These are phyloP conservation scores for Jatropha multifida DNA, from an alignment of 441 rosid genomes.

Conservation along the genomic window DNA sequence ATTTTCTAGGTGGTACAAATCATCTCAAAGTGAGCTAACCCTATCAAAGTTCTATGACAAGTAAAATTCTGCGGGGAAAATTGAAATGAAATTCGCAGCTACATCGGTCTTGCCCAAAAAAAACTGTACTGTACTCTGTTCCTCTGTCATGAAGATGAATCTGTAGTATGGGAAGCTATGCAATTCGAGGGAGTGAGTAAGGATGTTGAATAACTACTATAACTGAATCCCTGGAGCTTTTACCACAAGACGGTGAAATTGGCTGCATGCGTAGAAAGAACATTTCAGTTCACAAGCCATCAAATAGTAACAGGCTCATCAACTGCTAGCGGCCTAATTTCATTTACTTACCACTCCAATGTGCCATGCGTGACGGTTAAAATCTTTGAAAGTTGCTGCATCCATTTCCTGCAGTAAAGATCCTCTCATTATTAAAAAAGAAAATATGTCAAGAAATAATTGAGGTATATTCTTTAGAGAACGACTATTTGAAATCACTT, in stretches of 20 bases:
- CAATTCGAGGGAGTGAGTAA: conserved; percentile 26
- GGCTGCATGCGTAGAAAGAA: conserved; percentile 47
- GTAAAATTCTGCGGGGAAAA: not conserved
- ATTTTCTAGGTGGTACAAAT: not conserved
- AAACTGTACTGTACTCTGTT: not conserved
- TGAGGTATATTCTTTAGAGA: not conserved
- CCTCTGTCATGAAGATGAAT: conserved; percentile 15
- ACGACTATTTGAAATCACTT: conserved; percentile 31
- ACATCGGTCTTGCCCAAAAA: not conserved
- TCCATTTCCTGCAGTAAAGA: conserved; percentile 75
- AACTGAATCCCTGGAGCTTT: conserved; percentile 50
- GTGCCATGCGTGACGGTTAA: conserved; percentile 70
- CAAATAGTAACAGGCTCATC: not conserved
- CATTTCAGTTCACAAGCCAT: conserved; percentile 11
- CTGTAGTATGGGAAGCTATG: conserved; percentile 14
- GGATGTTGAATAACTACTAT: conserved; percentile 87
- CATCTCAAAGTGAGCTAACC: conserved; percentile 11
- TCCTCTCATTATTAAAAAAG: conserved; percentile 5
- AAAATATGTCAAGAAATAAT: not conserved
- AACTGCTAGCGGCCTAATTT: not conserved
- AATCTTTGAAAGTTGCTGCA: conserved; percentile 61
- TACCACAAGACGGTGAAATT: conserved; percentile 37
- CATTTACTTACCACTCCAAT: conserved; percentile 71
- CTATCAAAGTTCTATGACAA: conserved; percentile 10
- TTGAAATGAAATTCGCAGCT: conserved; percentile 9